Base-by-base conservation (phyloP, 495 filamentous ascomycete genomes). In the Xylaria longipes region DNA sequence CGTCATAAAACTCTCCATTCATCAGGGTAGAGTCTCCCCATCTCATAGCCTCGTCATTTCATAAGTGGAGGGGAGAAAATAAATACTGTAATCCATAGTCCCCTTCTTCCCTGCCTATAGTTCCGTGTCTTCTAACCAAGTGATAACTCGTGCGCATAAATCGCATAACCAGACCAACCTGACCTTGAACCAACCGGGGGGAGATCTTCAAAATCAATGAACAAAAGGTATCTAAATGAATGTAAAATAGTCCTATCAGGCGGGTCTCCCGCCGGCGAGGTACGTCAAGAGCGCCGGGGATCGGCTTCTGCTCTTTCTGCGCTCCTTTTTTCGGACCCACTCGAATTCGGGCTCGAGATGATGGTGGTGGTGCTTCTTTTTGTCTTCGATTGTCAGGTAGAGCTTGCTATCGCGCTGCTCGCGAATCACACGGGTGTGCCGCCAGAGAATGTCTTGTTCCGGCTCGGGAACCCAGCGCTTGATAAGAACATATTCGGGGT, bases 401-500 rank as follows among this genome's bases (percentile, higher is more conserved):
- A 82, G 74, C 72, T 81, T 82, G 50, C 73, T 68, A 62, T 76
- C 70, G 0, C 77, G 75, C 76, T 79, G 75, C 72, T 91, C 85
- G 41, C 91, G 88, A 71, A 93, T 72, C 62, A 87, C 83, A 68
- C 85, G 82, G 12, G 92, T 92, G 82, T 95, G 91, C 15, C 87
- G 82, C 83, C 92, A 95, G 61, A 95, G 88, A 61, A 89, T 80
- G 57, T 91, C 86, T 74, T 94, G 92, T 75, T 93, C 87, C 71
- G 89, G 86, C 78, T 94, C 90, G 50, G 86, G 84, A 71, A 95
- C 89, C 89, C 89, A 94, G 66, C 88, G 84, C 79, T 93, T 93
- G 84, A 95, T 93, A 68, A 95, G 80, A 67, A 95, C 85, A 72
- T 89, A 94, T 65, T 91, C 89, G 61, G 87, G 84, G 72, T 95